Conservation (phyloP, 768 basidiomycete species). For the Leccinum sublutescens region DNA sequence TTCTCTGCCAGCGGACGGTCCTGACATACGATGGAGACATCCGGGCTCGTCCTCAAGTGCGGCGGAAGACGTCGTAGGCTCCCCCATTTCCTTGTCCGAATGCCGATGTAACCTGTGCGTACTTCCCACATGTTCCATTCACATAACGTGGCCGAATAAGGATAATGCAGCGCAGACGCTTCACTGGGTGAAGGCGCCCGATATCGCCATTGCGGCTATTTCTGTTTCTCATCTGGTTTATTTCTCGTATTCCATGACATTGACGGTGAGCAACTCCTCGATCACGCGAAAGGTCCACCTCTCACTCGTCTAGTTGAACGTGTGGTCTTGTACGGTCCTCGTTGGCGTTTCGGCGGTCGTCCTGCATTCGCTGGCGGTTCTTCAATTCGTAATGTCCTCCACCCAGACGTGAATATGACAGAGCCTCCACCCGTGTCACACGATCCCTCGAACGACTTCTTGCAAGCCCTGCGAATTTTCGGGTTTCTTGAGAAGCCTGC, state of each 20-base stretch:
- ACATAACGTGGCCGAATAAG: conserved; percentile 4
- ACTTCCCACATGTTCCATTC: neutral
- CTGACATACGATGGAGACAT: conserved; percentile 25
- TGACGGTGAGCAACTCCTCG: conserved; percentile 56
- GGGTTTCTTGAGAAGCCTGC: no score
- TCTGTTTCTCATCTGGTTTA: conserved; percentile 79
- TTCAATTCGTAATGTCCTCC: no score
- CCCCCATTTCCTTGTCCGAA: conserved; percentile 73
- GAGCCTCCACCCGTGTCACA: no score
- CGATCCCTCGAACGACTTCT: no score
- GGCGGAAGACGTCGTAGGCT: conserved; percentile 49
- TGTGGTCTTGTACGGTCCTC: conserved; percentile 84
- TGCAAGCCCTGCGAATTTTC: no score
- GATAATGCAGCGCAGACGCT: conserved; percentile 67
- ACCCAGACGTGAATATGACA: no score
- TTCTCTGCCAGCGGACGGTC: neutral
- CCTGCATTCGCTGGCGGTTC: conserved; percentile 34
- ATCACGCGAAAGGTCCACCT: neutral
- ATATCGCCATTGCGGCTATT: conserved; percentile 81
- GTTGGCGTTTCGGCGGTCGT: conserved; percentile 65
- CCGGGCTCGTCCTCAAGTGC: conserved; percentile 18
- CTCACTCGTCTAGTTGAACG: conserved; percentile 67
- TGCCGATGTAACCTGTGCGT: conserved; percentile 83
- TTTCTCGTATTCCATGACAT: conserved; percentile 85
- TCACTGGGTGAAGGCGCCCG: conserved; percentile 68